phyloP scores from a whole-genome alignment of 2,329 filamentous ascomycete genomes.

The Acephala macrosclerotiorum region DNA sequence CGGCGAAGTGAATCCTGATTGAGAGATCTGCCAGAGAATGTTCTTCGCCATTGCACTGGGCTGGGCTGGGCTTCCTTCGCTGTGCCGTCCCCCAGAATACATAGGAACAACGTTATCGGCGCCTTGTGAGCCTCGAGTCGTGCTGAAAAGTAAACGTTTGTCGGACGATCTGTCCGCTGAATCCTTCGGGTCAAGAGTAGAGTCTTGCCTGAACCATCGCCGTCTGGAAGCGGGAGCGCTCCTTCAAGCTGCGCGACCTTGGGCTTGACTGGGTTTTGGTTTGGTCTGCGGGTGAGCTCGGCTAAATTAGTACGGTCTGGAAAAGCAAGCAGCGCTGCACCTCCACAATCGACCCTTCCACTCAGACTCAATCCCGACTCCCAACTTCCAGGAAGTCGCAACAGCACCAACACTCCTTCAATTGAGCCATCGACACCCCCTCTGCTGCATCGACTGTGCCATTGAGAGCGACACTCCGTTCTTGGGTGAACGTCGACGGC shows the following conservation, averaged over 20 bases:
- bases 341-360: slow-evolving; percentile 11
- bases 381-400: not conserved
- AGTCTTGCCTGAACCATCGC: no score
- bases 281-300: no score
- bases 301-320: not conserved
- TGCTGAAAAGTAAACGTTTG: no score
- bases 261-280: no score
- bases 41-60: not conserved
- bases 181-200: no score
- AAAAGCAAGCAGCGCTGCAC: slow-evolving; percentile 2
- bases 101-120: no score
- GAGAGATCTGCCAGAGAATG: slow-evolving; percentile 6
- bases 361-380: slow-evolving; percentile 5
- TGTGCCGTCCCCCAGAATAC: not conserved
- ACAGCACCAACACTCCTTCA: not conserved
- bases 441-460: slow-evolving; percentile 1
- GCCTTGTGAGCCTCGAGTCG: no score
- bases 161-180: no score
- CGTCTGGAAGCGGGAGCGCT: no score
- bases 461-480: not conserved
- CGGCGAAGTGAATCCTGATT: slow-evolving; percentile 1
- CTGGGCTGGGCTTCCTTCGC: not conserved
- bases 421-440: slow-evolving; percentile 3
- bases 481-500: not conserved
- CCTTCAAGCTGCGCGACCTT: no score